Evolutionary conservation across 768 basidiomycete genomes (phyloP), one percentile per base, ranked within the genome.

Genomic region (Suillus sp.): DNA sequence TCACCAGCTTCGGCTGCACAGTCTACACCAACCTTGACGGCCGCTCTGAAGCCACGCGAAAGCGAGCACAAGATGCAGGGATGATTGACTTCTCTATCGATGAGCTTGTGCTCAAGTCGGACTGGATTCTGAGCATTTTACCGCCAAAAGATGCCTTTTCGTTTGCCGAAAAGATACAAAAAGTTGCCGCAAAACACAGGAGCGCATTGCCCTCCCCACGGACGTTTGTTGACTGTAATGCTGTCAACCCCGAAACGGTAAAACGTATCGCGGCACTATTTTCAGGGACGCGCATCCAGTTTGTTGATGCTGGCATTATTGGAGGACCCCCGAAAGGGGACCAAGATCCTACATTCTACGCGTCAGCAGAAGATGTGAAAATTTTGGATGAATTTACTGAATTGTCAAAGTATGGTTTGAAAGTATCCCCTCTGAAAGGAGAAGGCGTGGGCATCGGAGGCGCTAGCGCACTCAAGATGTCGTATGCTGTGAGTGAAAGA

Each of bases 401-500:
- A 1, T 69, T 84, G n/a, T 72, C 77, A 18, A 67, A 76, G 61
- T 79, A 77, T 59, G 85, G 85, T 4, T 67, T 85, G 25, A 82
- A 79, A 67, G 72, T 84, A 11, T 80, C 78, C 18, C 70, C 77
- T 3, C 67, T 88, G 66, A 78, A 70, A 48, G 83, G 81, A 27
- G 81, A 83, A 60, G 82, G 80, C 34, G 76, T 77, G 1, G 80
- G 80, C 2, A 75, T 85, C 27, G 85, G 86, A 5, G 84, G 83
- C 65, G 86, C 85, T 1, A 87, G 86, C 64, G 85, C 84, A 6
- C 70, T 87, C 64, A 88, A 88, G 73, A 86, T 86, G 86, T 84
- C 84, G 22, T 86, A 88, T 72, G 83, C 83, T 56, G 86, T 86
- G 60, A 69, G 81, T 74, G n/a, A 55, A 35, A 51, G 27, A 47